These are phyloP conservation scores for Gaertneriomyces semiglobifer DNA, from an alignment of 192 early-diverging fungal species.

Conservation along the genomic window DNA sequence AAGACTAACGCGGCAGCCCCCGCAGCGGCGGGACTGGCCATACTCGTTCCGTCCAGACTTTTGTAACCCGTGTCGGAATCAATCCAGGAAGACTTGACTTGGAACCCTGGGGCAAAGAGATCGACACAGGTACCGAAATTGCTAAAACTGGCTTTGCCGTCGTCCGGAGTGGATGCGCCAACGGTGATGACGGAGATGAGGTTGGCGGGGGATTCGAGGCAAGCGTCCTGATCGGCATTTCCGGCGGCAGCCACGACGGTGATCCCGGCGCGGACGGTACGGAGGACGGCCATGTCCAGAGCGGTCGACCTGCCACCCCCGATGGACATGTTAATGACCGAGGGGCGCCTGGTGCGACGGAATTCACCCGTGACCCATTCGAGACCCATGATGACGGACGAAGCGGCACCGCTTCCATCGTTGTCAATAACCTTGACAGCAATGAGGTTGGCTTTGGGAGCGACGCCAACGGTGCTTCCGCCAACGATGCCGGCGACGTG, in stretches of 20 bases:
- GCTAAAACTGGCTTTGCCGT: constrained; percentile 47
- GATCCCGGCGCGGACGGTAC: constrained; percentile 36
- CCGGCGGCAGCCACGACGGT: constrained; percentile 37
- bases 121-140: constrained; percentile 57
- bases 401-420: constrained; percentile 42
- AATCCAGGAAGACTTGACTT: constrained; percentile 54
- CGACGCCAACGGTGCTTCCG: constrained; percentile 60
- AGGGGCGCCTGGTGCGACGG: constrained; percentile 8
- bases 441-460: constrained; percentile 65
- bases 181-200: constrained; percentile 28
- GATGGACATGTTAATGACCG: constrained; percentile 60
- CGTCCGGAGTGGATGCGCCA: constrained; percentile 22
- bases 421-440: constrained; percentile 66
- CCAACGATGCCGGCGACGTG: constrained; percentile 56
- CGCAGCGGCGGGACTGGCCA: constrained; percentile 78
- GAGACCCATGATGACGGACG: constrained; percentile 52
- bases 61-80: constrained; percentile 56
- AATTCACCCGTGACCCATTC: constrained; percentile 27
- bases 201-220: constrained; percentile 24
- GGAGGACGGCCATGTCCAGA: constrained; percentile 53
- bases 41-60: constrained; percentile 78
- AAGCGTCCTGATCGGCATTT: constrained; percentile 23
- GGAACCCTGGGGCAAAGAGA: constrained; percentile 60
- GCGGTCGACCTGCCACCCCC: constrained; percentile 71
- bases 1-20: constrained; percentile 63